Percentiles rank a stretch among this genome's conserved stretches.
Conservation (phyloP, 169 alveolate genomes). For the Perkinsus marinus region DNA sequence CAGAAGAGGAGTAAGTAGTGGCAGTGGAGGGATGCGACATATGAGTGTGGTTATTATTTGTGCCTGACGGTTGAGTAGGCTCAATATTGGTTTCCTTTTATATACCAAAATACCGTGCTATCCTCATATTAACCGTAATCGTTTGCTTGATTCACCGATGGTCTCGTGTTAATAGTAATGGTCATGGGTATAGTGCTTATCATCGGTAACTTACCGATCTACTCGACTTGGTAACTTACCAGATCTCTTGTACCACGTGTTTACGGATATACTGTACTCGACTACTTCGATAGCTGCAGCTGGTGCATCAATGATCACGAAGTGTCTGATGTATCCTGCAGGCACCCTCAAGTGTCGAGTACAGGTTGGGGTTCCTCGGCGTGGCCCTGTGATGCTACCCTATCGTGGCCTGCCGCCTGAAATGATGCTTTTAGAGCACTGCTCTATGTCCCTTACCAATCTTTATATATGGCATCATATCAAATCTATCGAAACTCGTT, state of each 20-base stretch:
- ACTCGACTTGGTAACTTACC: too few relatives aligned
- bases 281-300: neutral
- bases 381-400: neutral
- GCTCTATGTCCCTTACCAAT: neutral
- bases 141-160: too few relatives aligned
- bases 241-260: neutral
- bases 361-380: neutral
- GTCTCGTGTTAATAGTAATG: too few relatives aligned
- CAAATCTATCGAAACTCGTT: neutral
- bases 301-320: neutral
- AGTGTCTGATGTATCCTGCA: neutral
- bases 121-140: too few relatives aligned
- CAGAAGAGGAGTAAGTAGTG: neutral
- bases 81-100: neutral
- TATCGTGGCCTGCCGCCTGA: neutral
- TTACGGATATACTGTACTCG: neutral
- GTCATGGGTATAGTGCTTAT: too few relatives aligned
- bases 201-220: too few relatives aligned
- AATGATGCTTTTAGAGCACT: too few relatives aligned
- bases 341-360: neutral
- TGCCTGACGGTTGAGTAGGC: neutral
- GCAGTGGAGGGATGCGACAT: too few relatives aligned
- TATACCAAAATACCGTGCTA: neutral
- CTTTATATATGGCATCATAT: neutral
- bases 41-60: too few relatives aligned